Percentiles rank a stretch among this genome's conserved stretches.
Evolutionary conservation across 2,329 filamentous ascomycete species (phyloP).

Genomic region (Ceratocystis huliohia): DNA sequence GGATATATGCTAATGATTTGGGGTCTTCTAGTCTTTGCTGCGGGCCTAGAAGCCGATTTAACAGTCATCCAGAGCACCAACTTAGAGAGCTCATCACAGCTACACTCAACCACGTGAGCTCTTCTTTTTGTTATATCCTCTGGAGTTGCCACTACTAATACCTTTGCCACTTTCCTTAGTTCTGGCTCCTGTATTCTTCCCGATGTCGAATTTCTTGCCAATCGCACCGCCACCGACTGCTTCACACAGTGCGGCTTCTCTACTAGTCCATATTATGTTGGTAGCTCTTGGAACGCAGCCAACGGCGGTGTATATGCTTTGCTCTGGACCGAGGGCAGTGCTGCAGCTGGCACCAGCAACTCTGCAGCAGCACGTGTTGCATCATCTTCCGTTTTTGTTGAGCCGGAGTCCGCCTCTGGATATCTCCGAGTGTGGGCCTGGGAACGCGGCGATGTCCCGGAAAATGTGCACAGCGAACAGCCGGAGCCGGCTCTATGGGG

Average conservation of each 20-base stretch:
- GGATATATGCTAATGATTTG: neutral
- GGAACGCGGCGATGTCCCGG: conserved; percentile 49
- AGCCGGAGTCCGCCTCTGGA: neutral
- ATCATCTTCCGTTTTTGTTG: neutral
- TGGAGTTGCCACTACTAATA: conserved; percentile 4
- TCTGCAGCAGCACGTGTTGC: neutral
- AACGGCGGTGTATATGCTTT: conserved; percentile 58
- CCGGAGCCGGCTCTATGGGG: conserved; percentile 59
- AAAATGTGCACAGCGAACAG: conserved; percentile 44
- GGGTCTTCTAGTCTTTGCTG: conserved; percentile 1
- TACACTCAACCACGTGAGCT: conserved; percentile 16
- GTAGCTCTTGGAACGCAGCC: conserved; percentile 52
- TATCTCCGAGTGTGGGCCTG: conserved; percentile 56
- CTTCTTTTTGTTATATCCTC: neutral
- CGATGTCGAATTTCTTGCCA: neutral
- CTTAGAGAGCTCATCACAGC: conserved; percentile 6
- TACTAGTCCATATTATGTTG: conserved; percentile 35
- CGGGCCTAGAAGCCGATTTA: conserved; percentile 1
- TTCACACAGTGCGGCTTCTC: conserved; percentile 13
- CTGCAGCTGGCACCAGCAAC: conserved; percentile 32
- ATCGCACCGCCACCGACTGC: conserved; percentile 8
- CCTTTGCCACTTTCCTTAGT: neutral
- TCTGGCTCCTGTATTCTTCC: neutral
- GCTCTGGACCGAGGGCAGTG: conserved; percentile 54
- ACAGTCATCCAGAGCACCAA: conserved; percentile 7